A percentile compares a stretch with the other conserved stretches of the same genome.
phyloP scores from a whole-genome alignment of 2,329 filamentous ascomycete genomes.

The Bipolaris oryzae region DNA sequence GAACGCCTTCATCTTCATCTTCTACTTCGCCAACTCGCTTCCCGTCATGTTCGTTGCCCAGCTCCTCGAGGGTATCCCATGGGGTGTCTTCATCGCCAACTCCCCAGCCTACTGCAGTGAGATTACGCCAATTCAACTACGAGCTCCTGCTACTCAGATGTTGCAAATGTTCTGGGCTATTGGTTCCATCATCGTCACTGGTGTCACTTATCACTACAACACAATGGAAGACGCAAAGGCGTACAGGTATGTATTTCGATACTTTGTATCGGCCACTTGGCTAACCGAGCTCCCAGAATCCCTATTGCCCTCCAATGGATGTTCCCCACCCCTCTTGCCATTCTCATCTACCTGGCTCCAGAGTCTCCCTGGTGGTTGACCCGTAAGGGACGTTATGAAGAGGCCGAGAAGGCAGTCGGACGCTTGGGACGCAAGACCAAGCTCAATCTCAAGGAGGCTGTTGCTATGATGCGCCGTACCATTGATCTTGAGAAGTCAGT shows the following conservation, averaged over 20 bases:
- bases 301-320: constrained; percentile 52
- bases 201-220: constrained; percentile 62
- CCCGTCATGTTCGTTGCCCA: constrained; percentile 59
- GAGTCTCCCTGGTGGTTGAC: constrained; percentile 61
- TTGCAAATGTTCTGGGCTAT: constrained; percentile 71
- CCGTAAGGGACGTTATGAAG: constrained; percentile 50
- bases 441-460: constrained; percentile 52
- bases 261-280: not conserved
- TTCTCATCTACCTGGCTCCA: constrained; percentile 56
- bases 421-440: constrained; percentile 56
- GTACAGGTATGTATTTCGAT: constrained; percentile 26
- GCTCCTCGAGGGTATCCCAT: constrained; percentile 66
- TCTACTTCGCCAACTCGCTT: constrained; percentile 61
- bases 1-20: constrained; percentile 66
- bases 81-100: constrained; percentile 71
- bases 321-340: constrained; percentile 52
- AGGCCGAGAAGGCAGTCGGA: constrained; percentile 55
- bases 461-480: constrained; percentile 65
- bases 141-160: constrained; percentile 66
- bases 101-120: constrained; percentile 67
- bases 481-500: constrained; percentile 60
- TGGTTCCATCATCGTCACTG: constrained; percentile 65
- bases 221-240: constrained; percentile 8
- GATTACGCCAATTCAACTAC: constrained; percentile 64
- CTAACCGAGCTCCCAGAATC: constrained; percentile 26